phyloP scores from a whole-genome alignment of 352 stramenopile species.

The Phytophthora ramorum region DNA sequence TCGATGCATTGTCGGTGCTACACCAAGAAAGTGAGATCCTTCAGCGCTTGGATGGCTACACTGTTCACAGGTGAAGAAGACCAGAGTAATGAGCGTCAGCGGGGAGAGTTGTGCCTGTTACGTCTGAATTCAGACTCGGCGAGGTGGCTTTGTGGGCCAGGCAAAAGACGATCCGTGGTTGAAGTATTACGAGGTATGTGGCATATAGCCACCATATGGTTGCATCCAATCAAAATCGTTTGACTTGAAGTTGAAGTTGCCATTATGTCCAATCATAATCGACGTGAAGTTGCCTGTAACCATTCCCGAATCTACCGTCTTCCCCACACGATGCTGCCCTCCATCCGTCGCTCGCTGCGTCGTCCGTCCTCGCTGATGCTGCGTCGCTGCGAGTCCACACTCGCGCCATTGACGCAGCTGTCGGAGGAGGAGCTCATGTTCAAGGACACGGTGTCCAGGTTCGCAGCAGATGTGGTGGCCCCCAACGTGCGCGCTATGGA shows the following conservation, averaged over 20 bases:
- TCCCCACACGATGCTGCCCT: constrained; percentile 3
- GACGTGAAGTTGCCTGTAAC: constrained; percentile 14
- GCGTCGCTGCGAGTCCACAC: constrained; percentile 30
- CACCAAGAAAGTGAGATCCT: too few relatives aligned
- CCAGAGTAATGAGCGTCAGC: too few relatives aligned
- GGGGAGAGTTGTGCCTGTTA: too few relatives aligned
- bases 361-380: not conserved
- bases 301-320: constrained; percentile 21
- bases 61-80: too few relatives aligned
- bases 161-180: too few relatives aligned
- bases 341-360: constrained; percentile 6
- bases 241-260: constrained; percentile 1
- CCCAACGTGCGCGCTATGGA: constrained; percentile 95
- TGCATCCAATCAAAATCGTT: constrained; percentile 9
- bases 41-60: too few relatives aligned
- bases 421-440: constrained; percentile 81
- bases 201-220: not conserved
- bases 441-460: constrained; percentile 79
- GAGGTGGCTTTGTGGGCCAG: too few relatives aligned
- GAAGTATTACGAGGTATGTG: too few relatives aligned
- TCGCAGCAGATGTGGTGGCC: constrained; percentile 85
- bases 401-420: constrained; percentile 57
- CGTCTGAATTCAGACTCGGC: too few relatives aligned
- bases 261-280: constrained; percentile 23
- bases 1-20: too few relatives aligned